A percentile compares a stretch with the other conserved stretches of the same genome.
These are phyloP conservation scores for Coprinopsis strossmayeri DNA, from an alignment of 768 basidiomycete species.

Conservation along the genomic window DNA sequence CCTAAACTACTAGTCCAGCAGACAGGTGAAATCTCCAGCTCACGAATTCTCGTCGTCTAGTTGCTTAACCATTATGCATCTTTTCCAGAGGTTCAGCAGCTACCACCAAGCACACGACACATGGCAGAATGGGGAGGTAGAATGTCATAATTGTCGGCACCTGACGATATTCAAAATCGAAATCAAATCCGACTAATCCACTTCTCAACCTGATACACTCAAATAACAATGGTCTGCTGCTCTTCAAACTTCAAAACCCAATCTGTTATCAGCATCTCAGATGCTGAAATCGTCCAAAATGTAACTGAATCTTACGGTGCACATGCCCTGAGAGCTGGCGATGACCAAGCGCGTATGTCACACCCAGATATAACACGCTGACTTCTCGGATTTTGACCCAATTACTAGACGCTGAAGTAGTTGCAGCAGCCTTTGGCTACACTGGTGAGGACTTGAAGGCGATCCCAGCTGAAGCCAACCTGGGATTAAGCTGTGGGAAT, in stretches of 20 bases:
- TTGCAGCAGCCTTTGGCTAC: slow-evolving; percentile 44
- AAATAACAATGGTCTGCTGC: slow-evolving; percentile 4
- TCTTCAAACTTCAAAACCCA: background rate
- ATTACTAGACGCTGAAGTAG: slow-evolving; percentile 23
- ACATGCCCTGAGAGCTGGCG: slow-evolving; percentile 20
- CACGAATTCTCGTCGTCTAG: too few species aligned
- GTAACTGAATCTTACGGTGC: slow-evolving; percentile 29
- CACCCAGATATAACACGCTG: too few species aligned
- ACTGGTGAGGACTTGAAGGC: slow-evolving; percentile 33
- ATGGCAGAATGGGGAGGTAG: too few species aligned
- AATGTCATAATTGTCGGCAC: too few species aligned
- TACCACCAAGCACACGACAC: too few species aligned
- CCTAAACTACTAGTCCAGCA: too few species aligned
- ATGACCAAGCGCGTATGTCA: slow-evolving; percentile 15
- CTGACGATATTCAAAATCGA: slow-evolving; percentile 9
- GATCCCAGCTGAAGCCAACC: slow-evolving; percentile 36
- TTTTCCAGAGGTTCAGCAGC: too few species aligned
- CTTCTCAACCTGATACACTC: background rate
- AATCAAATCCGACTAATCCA: background rate
- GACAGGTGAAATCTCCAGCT: too few species aligned
- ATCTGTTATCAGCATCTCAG: background rate
- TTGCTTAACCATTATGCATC: too few species aligned
- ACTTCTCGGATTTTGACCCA: too few species aligned
- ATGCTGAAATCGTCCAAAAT: slow-evolving; percentile 16
- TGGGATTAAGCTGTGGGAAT: slow-evolving; percentile 52